A percentile compares a stretch with the other conserved stretches of the same genome.
phyloP scores from a whole-genome alignment of 2,329 filamentous ascomycete genomes.

The Remersonia thermophila region DNA sequence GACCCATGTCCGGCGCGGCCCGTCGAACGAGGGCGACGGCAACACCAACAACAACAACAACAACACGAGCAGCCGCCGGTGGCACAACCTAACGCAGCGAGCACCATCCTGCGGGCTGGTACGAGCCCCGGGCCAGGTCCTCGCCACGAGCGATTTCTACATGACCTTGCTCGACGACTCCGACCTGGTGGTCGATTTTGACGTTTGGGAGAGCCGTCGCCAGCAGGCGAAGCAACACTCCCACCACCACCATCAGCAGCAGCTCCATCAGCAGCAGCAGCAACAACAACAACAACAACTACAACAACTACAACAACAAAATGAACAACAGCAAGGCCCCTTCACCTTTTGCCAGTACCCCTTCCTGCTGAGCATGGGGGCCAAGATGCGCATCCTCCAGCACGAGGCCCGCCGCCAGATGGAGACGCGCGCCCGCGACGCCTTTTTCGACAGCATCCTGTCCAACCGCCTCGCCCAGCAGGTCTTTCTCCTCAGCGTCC shows the following conservation, averaged over 20 bases:
- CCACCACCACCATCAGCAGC: no score
- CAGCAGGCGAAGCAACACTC: no score
- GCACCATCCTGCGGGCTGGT: conserved; percentile 24
- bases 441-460: conserved; percentile 83
- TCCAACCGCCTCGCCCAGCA: conserved; percentile 61
- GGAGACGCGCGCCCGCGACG: conserved; percentile 76
- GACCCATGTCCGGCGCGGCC: conserved; percentile 24
- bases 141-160: conserved; percentile 79
- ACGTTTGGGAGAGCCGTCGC: conserved; percentile 48
- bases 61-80: neutral
- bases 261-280: neutral
- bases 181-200: conserved; percentile 78
- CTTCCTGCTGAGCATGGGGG: conserved; percentile 81
- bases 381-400: conserved; percentile 83
- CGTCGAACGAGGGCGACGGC: conserved; percentile 16
- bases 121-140: conserved; percentile 47
- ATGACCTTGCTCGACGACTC: conserved; percentile 74
- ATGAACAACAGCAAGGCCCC: conserved; percentile 54
- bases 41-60: conserved; percentile 23
- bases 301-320: neutral
- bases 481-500: conserved; percentile 63
- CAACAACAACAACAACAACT: neutral
- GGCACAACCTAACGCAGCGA: no score
- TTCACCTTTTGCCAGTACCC: conserved; percentile 91
- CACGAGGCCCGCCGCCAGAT: conserved; percentile 81